Conservation (phyloP, 2,329 filamentous ascomycete genomes). For the Fusarium sp. region DNA sequence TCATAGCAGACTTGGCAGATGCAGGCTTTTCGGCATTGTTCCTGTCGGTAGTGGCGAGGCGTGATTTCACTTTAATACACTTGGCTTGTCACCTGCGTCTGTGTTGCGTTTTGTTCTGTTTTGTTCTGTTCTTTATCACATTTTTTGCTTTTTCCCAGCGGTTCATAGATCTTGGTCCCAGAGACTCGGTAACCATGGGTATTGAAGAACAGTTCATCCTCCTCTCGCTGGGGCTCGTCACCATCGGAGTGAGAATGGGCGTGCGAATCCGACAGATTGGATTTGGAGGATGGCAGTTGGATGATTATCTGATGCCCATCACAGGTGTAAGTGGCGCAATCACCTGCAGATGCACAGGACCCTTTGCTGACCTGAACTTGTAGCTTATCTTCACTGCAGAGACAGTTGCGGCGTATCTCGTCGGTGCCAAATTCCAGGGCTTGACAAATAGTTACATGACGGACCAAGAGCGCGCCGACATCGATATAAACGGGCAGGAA, state of each 20-base stretch:
- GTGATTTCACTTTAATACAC: neutral
- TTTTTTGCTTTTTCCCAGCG: neutral
- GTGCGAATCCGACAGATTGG: slow-evolving; percentile 32
- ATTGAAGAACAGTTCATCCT: slow-evolving; percentile 36
- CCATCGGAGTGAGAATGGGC: slow-evolving; percentile 22
- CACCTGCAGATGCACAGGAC: neutral
- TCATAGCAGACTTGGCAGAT: neutral
- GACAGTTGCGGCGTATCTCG: slow-evolving; percentile 33
- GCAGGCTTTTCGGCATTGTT: neutral
- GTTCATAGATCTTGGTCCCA: neutral
- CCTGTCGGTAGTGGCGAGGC: neutral
- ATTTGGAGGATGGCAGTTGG: slow-evolving; percentile 22
- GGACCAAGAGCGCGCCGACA: slow-evolving; percentile 17
- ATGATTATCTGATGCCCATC: slow-evolving; percentile 37
- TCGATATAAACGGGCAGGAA: slow-evolving; percentile 19
- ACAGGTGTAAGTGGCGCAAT: slow-evolving; percentile 30
- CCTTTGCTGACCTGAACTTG: neutral
- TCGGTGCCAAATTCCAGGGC: slow-evolving; percentile 33
- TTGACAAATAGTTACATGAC: slow-evolving; percentile 39
- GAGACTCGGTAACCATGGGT: slow-evolving; percentile 11
- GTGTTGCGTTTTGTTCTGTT: neutral
- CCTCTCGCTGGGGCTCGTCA: slow-evolving; percentile 31
- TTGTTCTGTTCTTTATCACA: neutral
- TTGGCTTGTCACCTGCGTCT: neutral
- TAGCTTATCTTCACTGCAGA: slow-evolving; percentile 36